Percentiles rank a stretch among this genome's conserved stretches.
These are phyloP conservation scores for Conringia planisiliqua DNA, from an alignment of 345 rosid species.

Conservation along the genomic window DNA sequence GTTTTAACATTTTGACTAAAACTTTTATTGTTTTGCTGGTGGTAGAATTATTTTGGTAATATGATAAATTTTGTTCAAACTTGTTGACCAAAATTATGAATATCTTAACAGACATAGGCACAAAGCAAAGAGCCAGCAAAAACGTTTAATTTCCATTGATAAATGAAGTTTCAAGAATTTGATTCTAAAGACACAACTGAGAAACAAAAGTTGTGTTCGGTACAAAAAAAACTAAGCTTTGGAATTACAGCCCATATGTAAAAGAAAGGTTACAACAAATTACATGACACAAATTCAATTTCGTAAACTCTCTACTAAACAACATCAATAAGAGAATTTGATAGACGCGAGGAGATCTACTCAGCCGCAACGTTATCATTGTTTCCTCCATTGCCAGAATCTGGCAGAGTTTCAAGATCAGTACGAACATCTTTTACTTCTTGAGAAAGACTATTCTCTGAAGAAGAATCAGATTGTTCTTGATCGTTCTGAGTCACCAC, in stretches of 20 bases:
- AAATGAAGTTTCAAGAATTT: constrained; percentile 8
- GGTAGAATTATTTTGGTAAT: neutral
- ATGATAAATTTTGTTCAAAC: neutral
- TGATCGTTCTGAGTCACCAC: constrained; percentile 36
- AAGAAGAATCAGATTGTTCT: constrained; percentile 30
- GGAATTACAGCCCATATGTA: neutral
- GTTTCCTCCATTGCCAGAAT: constrained; percentile 39
- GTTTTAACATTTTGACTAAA: neutral
- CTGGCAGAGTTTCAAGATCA: constrained; percentile 63
- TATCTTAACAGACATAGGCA: too few relatives aligned
- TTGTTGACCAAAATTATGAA: neutral
- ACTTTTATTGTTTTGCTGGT: neutral
- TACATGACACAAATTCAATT: constrained; percentile 18
- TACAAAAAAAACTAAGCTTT: neutral
- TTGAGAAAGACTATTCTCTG: constrained; percentile 34
- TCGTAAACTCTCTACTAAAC: constrained; percentile 24
- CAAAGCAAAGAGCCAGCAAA: neutral
- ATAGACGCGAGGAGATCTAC: constrained; percentile 17
- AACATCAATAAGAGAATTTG: neutral
- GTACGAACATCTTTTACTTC: constrained; percentile 55
- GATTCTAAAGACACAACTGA: neutral
- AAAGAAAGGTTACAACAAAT: constrained; percentile 20
- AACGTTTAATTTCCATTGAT: neutral
- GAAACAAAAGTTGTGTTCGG: neutral
- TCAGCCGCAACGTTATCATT: constrained; percentile 45